Conservation (phyloP, 495 filamentous ascomycete genomes). For the Penicillium desertorum region DNA sequence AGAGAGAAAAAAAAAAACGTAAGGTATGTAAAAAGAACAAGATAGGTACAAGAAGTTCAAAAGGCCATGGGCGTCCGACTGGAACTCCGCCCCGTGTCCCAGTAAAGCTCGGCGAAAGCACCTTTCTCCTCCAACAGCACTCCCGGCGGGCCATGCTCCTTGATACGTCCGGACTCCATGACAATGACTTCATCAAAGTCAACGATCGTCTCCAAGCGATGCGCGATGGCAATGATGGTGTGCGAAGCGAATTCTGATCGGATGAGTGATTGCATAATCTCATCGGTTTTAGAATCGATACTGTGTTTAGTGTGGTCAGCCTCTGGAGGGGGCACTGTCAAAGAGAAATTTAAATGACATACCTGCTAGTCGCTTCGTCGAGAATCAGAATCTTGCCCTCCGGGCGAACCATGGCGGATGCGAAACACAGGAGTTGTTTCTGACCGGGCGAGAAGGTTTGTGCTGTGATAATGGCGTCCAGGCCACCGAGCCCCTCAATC, state of each 20-base stretch:
- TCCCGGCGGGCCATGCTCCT: constrained; percentile 2
- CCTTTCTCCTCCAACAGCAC: constrained; percentile 1
- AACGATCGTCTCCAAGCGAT: not conserved
- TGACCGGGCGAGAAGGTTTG: not conserved
- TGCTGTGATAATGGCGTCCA: not conserved
- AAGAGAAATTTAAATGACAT: not conserved
- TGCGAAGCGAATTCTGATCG: not conserved
- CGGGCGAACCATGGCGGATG: not conserved
- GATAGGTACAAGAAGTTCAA: no score
- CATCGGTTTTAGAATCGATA: not conserved
- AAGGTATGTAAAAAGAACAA: no score
- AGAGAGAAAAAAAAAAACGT: no score
- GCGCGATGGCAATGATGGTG: not conserved
- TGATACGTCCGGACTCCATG: constrained; percentile 2
- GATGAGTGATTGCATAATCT: not conserved
- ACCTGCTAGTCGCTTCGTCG: not conserved
- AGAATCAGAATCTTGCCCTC: not conserved
- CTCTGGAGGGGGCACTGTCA: not conserved
- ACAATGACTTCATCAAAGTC: constrained; percentile 8
- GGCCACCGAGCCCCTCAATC: not conserved
- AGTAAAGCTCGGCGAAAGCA: constrained; percentile 4
- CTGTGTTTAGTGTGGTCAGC: not conserved
- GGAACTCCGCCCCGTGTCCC: no score
- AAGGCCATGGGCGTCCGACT: no score
- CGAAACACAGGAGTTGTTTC: not conserved